Conservation (phyloP, 2,329 filamentous ascomycete species). For the Alternaria infectoria region DNA sequence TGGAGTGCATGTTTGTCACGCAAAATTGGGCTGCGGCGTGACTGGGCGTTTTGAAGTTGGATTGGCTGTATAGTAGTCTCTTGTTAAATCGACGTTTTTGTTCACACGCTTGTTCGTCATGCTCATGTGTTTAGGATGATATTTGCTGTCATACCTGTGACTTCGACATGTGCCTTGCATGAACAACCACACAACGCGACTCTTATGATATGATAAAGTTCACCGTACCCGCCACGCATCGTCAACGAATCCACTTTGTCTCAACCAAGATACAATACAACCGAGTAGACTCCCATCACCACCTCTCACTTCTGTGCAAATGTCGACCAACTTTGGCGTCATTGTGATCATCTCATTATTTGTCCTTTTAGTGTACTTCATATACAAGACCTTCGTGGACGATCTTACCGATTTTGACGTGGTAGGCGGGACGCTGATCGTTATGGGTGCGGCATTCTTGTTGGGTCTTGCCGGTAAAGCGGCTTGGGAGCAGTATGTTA, state of each 20-base stretch:
- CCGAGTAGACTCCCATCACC: not conserved
- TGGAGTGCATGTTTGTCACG: not conserved
- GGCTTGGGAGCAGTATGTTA: not conserved
- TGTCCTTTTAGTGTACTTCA: not conserved
- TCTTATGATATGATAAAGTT: no score
- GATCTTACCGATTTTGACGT: not conserved
- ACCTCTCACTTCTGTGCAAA: not conserved
- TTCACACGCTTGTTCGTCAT: not conserved
- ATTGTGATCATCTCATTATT: not conserved
- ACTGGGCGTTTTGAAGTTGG: not conserved
- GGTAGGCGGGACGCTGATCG: not conserved
- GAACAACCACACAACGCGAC: not conserved
- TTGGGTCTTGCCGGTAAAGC: not conserved
- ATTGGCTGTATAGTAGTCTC: slow-evolving; percentile 1
- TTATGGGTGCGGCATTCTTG: not conserved
- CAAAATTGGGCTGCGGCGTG: not conserved
- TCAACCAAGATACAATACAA: not conserved
- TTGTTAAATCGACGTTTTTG: not conserved
- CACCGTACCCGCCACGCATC: not conserved
- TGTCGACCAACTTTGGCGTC: not conserved
- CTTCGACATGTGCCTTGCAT: no score
- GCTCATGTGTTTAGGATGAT: not conserved
- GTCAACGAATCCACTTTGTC: not conserved
- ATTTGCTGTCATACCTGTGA: not conserved
- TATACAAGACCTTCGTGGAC: not conserved